Evolutionary conservation across 1,284 basidiomycete genomes (phyloP), one percentile per base, ranked within the genome.

Genomic region (Golubevia pallescens): DNA sequence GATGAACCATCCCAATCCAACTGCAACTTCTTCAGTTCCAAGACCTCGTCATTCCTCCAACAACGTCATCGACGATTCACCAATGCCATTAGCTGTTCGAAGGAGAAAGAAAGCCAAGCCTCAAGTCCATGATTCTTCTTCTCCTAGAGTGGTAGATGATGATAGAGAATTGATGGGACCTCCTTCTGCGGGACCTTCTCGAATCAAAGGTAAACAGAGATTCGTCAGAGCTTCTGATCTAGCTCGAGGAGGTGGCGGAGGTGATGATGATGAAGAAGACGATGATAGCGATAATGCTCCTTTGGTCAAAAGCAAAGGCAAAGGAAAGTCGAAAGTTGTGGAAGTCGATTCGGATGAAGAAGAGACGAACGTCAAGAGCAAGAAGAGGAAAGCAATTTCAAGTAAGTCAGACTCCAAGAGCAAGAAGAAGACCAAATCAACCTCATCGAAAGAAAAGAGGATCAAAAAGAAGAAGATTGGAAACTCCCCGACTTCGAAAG

Each of bases 401-500:
- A 28, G 28, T 28, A 28, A 28, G 28, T 28, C 28, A 14, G n/a
- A 21, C 38, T 57, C 20, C 55, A 5, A 20, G 21, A 21, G 32
- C 28, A 20, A 42, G 57, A 55, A 34, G 61, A 53, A 4, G 55
- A 48, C 32, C 19, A 23, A n/a, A 20, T 23, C 20, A 21, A 19
- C n/a, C 34, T 32, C 8, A 58, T 14, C 57, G 19, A 20, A 61
- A 58, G 23, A 69, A 66, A 54, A 69, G 28, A 28, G 28, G 28
- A 28, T 28, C 28, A 28, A 70, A 62, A 62, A 70, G 2, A 75
- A 78, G 69, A 72, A 58, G n/a, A 80, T 78, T 23, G 63, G 70
- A 13, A 80, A 81, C 66, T 80, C 85, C 48, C 86, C 80, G 53
- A 73, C 66, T 54, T 81, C 80, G 86, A 71, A 90, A 90, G 74